Conservation (phyloP, 108 stramenopile genomes). For the Skeletonema tropicum region DNA sequence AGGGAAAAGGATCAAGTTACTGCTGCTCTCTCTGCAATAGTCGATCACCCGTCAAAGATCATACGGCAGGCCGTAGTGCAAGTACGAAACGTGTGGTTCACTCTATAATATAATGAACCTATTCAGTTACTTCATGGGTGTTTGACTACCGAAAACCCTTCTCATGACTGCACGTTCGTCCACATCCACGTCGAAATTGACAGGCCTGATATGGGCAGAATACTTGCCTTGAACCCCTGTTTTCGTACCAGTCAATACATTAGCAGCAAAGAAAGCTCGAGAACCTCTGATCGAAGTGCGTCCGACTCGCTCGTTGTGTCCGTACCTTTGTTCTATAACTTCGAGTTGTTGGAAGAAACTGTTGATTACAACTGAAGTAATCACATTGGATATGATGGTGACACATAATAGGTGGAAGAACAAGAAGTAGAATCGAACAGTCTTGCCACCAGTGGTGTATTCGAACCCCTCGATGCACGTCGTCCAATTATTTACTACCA, state of each 20-base stretch:
- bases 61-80: conserved; percentile 46
- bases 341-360: conserved; percentile 68
- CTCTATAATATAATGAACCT: not conserved
- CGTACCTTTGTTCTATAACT: conserved; percentile 29
- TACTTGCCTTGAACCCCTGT: conserved; percentile 44
- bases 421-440: conserved; percentile 71
- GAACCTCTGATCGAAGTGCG: conserved; percentile 59
- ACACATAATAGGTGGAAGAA: conserved; percentile 76
- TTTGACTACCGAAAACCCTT: conserved; percentile 13
- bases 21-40: conserved; percentile 21
- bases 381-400: conserved; percentile 75
- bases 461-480: conserved; percentile 45
- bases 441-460: conserved; percentile 44
- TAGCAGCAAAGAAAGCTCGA: conserved; percentile 55
- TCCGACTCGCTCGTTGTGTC: conserved; percentile 39
- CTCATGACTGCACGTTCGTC: conserved; percentile 22
- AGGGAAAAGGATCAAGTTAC: conserved; percentile 47
- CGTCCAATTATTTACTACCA: conserved; percentile 89
- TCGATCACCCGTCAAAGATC: conserved; percentile 43
- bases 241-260: conserved; percentile 62
- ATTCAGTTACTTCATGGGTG: not conserved
- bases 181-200: conserved; percentile 25
- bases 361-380: conserved; percentile 79
- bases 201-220: conserved; percentile 18
- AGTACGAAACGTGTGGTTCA: conserved; percentile 46